Conservation (phyloP, 345 rosid genomes). For the Syzygium jambos region DNA sequence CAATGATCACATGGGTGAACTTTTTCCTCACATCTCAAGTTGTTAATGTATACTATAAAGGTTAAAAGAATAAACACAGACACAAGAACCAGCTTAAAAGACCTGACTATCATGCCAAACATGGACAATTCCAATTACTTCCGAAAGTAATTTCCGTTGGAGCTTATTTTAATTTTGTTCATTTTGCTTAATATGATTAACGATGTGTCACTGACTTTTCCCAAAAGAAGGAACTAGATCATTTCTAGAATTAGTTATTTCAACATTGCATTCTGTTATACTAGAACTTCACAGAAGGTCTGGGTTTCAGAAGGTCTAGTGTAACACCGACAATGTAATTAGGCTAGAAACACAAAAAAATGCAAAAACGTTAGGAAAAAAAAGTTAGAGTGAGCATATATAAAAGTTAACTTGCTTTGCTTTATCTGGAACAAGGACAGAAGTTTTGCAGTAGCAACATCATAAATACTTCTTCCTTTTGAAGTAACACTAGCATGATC, state of each 20-base stretch:
- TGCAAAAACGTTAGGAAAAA: too few species aligned
- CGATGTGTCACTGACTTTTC: not conserved
- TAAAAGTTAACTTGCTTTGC: not conserved
- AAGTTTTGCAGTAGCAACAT: not conserved
- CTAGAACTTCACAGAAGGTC: too few species aligned
- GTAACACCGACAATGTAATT: not conserved
- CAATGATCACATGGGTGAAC: not conserved
- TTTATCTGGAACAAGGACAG: not conserved
- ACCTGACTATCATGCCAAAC: not conserved
- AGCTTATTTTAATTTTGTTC: not conserved
- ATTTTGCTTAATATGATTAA: not conserved
- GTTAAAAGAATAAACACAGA: not conserved
- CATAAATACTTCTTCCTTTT: not conserved
- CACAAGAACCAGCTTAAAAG: not conserved
- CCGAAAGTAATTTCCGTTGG: not conserved
- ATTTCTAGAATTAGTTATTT: too few species aligned
- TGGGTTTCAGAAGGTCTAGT: not conserved
- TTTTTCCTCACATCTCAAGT: not conserved
- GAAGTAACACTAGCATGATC: not conserved
- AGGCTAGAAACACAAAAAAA: not conserved
- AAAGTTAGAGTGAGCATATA: not conserved
- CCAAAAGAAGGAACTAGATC: not conserved
- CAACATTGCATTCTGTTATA: not conserved
- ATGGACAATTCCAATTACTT: not conserved
- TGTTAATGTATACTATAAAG: too few species aligned